Conservation (phyloP, 441 rosid genomes). For the Gossypium lobatum region DNA sequence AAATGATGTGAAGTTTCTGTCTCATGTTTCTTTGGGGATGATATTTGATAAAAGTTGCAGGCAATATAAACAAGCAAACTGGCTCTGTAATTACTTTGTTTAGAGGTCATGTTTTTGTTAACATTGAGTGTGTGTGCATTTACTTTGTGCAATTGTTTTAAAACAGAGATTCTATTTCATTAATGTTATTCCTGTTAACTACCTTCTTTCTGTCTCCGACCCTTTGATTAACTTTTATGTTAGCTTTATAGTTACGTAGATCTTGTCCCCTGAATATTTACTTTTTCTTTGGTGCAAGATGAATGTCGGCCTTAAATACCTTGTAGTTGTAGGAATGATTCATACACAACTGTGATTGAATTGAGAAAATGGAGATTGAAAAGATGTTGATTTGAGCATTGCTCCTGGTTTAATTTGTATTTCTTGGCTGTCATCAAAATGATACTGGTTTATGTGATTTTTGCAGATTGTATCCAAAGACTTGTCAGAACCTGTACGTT, state of each 20-base stretch:
- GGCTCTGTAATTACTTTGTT: neutral
- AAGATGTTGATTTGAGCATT: neutral
- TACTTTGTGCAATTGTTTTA: too few species aligned
- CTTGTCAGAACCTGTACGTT: conserved; percentile 95
- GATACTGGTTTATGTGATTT: conserved; percentile 15
- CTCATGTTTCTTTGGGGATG: neutral
- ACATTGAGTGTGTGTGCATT: neutral
- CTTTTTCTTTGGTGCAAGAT: neutral
- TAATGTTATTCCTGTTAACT: too few species aligned
- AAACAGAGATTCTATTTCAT: too few species aligned
- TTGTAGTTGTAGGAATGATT: neutral
- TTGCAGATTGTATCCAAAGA: conserved; percentile 93
- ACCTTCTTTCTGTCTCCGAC: too few species aligned
- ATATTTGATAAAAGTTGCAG: neutral
- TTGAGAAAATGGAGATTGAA: neutral
- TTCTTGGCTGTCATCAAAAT: neutral
- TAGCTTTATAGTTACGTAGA: neutral
- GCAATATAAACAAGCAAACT: neutral
- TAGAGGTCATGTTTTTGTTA: neutral
- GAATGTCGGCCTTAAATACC: neutral
- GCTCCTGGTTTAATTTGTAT: neutral
- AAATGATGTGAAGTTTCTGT: neutral
- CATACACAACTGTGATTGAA: neutral
- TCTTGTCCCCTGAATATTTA: neutral
- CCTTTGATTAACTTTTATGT: neutral